Evolutionary conservation across 1,284 basidiomycete species (phyloP).

Genomic region (Wolfiporia cocos): DNA sequence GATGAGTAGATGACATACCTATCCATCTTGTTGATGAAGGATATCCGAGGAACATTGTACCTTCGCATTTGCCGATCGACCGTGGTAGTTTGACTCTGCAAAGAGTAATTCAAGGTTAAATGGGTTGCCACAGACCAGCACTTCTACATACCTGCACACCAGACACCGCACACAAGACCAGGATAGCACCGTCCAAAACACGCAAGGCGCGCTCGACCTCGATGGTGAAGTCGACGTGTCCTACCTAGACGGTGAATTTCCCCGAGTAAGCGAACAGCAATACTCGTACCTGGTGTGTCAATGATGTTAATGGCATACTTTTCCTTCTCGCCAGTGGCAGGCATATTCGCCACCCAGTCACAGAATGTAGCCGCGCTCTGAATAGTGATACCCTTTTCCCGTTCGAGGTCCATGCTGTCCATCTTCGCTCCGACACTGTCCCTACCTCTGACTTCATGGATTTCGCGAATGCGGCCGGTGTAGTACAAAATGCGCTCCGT

Average conservation of each 20-base stretch:
- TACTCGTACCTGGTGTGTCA: slow-evolving; percentile 82
- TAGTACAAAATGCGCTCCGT: slow-evolving; percentile 98
- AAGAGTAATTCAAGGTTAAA: too few relatives aligned
- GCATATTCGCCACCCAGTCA: slow-evolving; percentile 83
- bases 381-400: slow-evolving; percentile 99
- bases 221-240: slow-evolving; percentile 99
- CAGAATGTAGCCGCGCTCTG: slow-evolving; percentile 98
- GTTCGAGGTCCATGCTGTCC: slow-evolving; percentile 99
- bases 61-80: slow-evolving; percentile 98
- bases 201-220: slow-evolving; percentile 97
- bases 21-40: slow-evolving; percentile 99
- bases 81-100: slow-evolving; percentile 94
- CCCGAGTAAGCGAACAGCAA: background rate
- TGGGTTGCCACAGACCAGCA: too few relatives aligned
- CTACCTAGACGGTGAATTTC: slow-evolving; percentile 29
- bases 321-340: slow-evolving; percentile 59
- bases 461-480: slow-evolving; percentile 92
- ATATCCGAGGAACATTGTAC: slow-evolving; percentile 92
- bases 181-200: slow-evolving; percentile 93
- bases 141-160: slow-evolving; percentile 83
- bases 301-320: slow-evolving; percentile 98
- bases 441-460: slow-evolving; percentile 94
- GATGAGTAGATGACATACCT: slow-evolving; percentile 37
- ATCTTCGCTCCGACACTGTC: slow-evolving; percentile 99
- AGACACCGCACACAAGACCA: slow-evolving; percentile 95